Evolutionary conservation across 106 monocot genomes (phyloP).

Genomic region (Phalaenopsis equestris): DNA sequence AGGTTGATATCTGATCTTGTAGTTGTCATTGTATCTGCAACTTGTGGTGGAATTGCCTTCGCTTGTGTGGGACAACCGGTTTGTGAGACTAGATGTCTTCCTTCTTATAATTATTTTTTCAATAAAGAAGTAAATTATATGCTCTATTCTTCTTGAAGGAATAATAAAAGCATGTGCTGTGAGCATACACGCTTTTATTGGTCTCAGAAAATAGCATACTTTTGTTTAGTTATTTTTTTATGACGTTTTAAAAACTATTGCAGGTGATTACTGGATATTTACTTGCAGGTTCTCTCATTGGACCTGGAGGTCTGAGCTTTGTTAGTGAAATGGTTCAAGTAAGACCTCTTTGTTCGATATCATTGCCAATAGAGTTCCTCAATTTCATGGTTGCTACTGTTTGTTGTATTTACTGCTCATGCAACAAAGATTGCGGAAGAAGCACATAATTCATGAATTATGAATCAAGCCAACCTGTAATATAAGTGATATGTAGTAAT

Average conservation of each 20-base stretch:
- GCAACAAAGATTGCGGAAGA: not conserved
- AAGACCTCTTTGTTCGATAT: constrained; percentile 35
- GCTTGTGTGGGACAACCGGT: constrained; percentile 93
- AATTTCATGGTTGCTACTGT: not conserved
- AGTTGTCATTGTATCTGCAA: constrained; percentile 73
- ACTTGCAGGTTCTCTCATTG: constrained; percentile 86
- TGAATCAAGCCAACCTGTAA: not conserved
- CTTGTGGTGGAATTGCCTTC: constrained; percentile 88
- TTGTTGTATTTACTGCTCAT: not conserved
- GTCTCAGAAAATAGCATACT: not conserved
- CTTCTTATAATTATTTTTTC: not conserved
- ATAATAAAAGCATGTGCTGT: not conserved
- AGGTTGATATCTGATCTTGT: constrained; percentile 98
- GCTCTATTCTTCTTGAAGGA: not conserved
- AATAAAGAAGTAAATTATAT: not conserved
- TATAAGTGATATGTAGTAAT: not conserved
- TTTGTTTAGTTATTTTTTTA: not conserved
- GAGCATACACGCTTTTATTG: not conserved
- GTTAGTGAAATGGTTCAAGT: constrained; percentile 99
- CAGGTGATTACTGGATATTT: constrained; percentile 93
- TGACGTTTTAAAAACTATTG: constrained; percentile 6
- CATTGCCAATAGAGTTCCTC: not conserved
- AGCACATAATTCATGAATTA: not conserved
- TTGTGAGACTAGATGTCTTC: constrained; percentile 14
- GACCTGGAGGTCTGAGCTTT: constrained; percentile 85